These are phyloP conservation scores for Aspergillus arachidicola DNA, from an alignment of 2,329 filamentous ascomycete species.

Conservation along the genomic window DNA sequence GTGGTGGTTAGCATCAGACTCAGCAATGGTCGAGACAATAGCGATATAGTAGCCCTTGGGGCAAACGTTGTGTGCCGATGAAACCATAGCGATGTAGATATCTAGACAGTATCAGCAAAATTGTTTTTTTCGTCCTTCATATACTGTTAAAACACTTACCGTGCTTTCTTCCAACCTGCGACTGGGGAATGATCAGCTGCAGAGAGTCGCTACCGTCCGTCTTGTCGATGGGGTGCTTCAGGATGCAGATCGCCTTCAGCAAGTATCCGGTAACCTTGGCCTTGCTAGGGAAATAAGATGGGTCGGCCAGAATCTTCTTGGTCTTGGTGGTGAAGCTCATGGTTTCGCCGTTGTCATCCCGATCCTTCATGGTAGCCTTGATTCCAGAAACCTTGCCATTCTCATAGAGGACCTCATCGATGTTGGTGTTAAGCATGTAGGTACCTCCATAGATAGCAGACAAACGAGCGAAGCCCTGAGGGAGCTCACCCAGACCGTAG, in stretches of 20 bases:
- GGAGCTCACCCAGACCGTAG: constrained; percentile 94
- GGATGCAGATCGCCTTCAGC: constrained; percentile 93
- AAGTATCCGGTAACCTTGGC: constrained; percentile 85
- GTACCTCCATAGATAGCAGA: constrained; percentile 98
- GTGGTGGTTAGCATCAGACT: constrained; percentile 89
- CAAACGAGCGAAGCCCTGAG: constrained; percentile 94
- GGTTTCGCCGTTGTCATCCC: constrained; percentile 69
- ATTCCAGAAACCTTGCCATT: constrained; percentile 87
- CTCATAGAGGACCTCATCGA: constrained; percentile 82
- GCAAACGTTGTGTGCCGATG: constrained; percentile 94
- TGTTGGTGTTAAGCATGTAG: constrained; percentile 96
- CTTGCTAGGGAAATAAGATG: constrained; percentile 93
- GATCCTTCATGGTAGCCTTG: constrained; percentile 93
- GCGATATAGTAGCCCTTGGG: constrained; percentile 99
- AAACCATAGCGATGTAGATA: constrained; percentile 96
- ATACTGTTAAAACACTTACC: constrained; percentile 59
- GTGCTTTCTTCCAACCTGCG: constrained; percentile 94
- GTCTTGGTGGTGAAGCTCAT: constrained; percentile 97
- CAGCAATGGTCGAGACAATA: constrained; percentile 96
- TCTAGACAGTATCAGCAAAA: constrained; percentile 55
- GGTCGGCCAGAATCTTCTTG: constrained; percentile 93
- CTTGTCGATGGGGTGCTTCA: constrained; percentile 90
- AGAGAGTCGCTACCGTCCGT: constrained; percentile 87
- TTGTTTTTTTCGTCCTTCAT: background rate
- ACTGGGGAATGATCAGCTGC: constrained; percentile 97